phyloP scores from a whole-genome alignment of 257 asterid species.

The Cruciata laevipes region DNA sequence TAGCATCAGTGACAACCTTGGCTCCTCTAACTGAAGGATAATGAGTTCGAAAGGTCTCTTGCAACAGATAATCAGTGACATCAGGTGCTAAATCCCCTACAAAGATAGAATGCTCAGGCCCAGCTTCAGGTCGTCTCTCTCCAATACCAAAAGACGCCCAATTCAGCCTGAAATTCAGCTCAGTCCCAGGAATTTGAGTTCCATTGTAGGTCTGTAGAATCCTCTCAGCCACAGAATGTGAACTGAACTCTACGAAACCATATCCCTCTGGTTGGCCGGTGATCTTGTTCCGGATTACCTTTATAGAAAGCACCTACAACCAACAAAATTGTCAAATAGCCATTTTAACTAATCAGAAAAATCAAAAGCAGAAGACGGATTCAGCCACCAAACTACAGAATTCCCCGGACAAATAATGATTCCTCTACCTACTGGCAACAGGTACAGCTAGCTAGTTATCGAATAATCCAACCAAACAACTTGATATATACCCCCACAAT shows the following conservation, averaged over 20 bases:
- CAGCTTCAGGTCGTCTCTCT: slow-evolving; percentile 71
- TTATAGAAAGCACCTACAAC: slow-evolving; percentile 75
- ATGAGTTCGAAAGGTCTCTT: slow-evolving; percentile 83
- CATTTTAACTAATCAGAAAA: slow-evolving; percentile 2
- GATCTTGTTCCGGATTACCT: slow-evolving; percentile 84
- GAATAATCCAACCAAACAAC: background rate
- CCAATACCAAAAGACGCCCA: slow-evolving; percentile 99
- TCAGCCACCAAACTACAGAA: background rate
- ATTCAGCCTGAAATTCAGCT: slow-evolving; percentile 85
- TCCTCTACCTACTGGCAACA: background rate
- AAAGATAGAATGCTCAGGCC: slow-evolving; percentile 93
- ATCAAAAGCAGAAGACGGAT: background rate
- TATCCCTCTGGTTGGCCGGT: slow-evolving; percentile 96
- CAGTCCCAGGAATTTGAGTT: slow-evolving; percentile 93
- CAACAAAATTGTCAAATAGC: background rate
- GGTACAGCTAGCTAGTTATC: background rate
- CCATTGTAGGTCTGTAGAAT: slow-evolving; percentile 80
- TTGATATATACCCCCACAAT: background rate
- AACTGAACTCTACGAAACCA: slow-evolving; percentile 81
- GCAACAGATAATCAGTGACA: slow-evolving; percentile 86
- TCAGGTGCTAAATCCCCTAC: slow-evolving; percentile 99
- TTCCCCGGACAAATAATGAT: background rate
- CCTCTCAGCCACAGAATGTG: slow-evolving; percentile 82
- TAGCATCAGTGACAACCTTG: slow-evolving; percentile 96
- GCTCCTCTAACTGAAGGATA: slow-evolving; percentile 96